These are phyloP conservation scores for Aspergillus ustus DNA, from an alignment of 2,329 filamentous ascomycete species.

Conservation along the genomic window DNA sequence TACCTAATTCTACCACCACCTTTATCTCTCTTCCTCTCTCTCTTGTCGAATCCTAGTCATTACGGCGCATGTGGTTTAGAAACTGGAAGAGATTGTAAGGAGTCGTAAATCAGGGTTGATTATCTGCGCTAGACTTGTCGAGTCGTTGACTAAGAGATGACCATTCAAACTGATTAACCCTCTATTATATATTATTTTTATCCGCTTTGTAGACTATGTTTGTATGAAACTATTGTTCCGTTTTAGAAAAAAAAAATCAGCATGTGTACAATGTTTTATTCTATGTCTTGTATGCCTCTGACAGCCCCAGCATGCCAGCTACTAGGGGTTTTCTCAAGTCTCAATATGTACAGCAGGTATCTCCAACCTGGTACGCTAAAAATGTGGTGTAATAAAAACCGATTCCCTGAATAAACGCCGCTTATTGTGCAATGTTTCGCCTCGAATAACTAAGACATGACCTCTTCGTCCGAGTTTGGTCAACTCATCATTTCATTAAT, in stretches of 20 bases:
- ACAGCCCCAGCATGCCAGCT: constrained; percentile 17
- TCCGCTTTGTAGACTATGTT: background rate
- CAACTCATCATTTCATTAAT: no score
- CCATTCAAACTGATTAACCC: background rate
- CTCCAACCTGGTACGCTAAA: background rate
- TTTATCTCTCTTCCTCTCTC: background rate
- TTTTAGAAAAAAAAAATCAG: background rate
- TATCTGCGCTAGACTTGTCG: background rate
- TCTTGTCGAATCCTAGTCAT: background rate
- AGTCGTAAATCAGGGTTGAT: background rate
- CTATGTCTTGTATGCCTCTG: background rate
- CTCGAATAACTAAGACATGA: no score
- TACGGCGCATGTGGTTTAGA: background rate
- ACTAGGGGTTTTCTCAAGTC: constrained; percentile 4
- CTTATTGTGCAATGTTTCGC: no score
- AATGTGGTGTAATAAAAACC: background rate
- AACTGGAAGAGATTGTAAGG: background rate
- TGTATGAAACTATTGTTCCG: background rate
- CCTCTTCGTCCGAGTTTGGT: no score
- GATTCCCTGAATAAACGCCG: no score
- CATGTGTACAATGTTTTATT: constrained; percentile 5
- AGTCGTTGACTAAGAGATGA: background rate
- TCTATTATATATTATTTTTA: background rate
- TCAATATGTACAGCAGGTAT: constrained; percentile 3
- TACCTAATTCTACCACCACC: background rate